Evolutionary conservation across 1,284 basidiomycete species (phyloP), one percentile per base, ranked within the genome.

Genomic region (Cryptococcus depauperatus): DNA sequence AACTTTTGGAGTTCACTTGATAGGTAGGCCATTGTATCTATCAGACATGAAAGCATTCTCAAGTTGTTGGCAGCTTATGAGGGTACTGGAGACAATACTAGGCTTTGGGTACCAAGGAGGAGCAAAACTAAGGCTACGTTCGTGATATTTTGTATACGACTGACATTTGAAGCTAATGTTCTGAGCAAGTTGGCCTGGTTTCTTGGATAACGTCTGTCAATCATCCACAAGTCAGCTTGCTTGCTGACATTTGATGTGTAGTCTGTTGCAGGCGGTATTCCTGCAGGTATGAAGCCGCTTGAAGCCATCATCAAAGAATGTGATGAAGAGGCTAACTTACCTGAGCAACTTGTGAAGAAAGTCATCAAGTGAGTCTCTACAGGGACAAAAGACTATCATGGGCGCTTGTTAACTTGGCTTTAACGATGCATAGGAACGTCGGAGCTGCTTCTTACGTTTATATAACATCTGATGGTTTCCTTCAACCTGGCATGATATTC

Each of bases 261-360:
- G 68, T 59, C 71, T 3, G 73, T 77, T 1, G 76, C 76, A 0
- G 77, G 77, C 6, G 77, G 77, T 5, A 78, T 78, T 43, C 69
- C 75, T 0, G 80, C 82, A 6, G 88, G 91, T 2, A 82, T 85
- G 70, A 68, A 75, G 0, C 74, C 80, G 0, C 78, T 85, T 43
- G 84, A 91, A 44, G 77, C 82, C 3, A 75, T 97, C 43, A 77
- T 95, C 34, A 92, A 95, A 61, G 93, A 98, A 69, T 85, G 87
- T 53, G 82, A 82, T 75, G 92, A 96, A 62, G 91, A 96, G 68
- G 92, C 89, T 13, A 86, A 81, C 55, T 75, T 95, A 18, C 73
- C 77, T 1, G 79, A 81, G 43, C 66, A 75, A 10, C 60, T 88
- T 27, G 80, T 86, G 2, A 70, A 75, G 37, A 69, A 73, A 34